Evolutionary conservation across 2,329 filamentous ascomycete genomes (phyloP).

Genomic region (Apiospora saccharicola): DNA sequence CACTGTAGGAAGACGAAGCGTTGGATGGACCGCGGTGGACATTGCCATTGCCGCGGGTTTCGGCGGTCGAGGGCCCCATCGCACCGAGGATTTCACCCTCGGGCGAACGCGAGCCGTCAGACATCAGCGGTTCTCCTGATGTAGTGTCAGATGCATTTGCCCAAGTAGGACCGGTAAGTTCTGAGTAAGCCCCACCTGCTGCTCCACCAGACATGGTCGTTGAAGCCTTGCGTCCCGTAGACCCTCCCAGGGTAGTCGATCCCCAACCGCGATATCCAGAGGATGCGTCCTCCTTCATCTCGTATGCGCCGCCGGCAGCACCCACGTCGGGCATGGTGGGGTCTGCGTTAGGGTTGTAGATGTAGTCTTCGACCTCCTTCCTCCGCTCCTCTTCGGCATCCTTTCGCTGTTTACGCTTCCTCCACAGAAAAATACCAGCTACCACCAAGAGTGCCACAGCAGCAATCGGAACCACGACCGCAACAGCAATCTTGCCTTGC

Average conservation of each 20-base stretch:
- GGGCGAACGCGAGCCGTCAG: constrained; percentile 59
- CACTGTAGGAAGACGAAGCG: constrained; percentile 94
- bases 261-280: constrained; percentile 96
- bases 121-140: constrained; percentile 71
- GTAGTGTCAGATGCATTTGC: constrained; percentile 69
- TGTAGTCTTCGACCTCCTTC: constrained; percentile 97
- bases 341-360: constrained; percentile 97
- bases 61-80: constrained; percentile 75
- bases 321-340: constrained; percentile 71
- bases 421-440: constrained; percentile 83
- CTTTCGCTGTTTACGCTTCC: constrained; percentile 85
- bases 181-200: constrained; percentile 73
- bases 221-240: constrained; percentile 82
- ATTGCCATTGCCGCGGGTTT: constrained; percentile 67
- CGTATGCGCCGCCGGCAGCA: constrained; percentile 62
- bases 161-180: constrained; percentile 62
- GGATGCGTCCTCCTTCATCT: constrained; percentile 80
- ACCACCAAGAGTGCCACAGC: constrained; percentile 83
- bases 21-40: constrained; percentile 92
- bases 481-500: constrained; percentile 83
- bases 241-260: constrained; percentile 72
- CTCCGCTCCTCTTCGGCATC: constrained; percentile 85
- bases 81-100: constrained; percentile 85
- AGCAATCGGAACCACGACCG: constrained; percentile 91
- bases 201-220: constrained; percentile 85